A percentile compares a stretch with the other conserved stretches of the same genome.
Conservation (phyloP, 83 land plant genomes). For the Picea abies region DNA sequence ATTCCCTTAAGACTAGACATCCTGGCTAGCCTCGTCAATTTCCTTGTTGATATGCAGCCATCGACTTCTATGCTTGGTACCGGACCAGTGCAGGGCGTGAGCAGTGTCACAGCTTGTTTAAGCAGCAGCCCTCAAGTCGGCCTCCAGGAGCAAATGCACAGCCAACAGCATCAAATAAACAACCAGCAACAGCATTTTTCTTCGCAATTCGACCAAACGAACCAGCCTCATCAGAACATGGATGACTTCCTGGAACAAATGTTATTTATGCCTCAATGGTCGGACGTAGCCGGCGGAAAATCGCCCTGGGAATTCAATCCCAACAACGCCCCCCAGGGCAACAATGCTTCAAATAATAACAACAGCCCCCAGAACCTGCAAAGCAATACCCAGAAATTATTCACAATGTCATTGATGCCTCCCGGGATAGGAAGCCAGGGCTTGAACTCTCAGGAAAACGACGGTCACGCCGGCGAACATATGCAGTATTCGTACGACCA, state of each 20-base stretch:
- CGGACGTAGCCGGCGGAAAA: constrained; percentile 16
- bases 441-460: background rate
- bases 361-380: constrained; percentile 1
- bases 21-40: constrained; percentile 16
- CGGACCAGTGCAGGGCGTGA: constrained; percentile 11
- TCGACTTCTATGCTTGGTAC: constrained; percentile 16
- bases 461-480: constrained; percentile 13
- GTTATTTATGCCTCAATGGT: constrained; percentile 52
- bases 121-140: constrained; percentile 9
- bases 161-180: constrained; percentile 5
- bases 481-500: constrained; percentile 32
- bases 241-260: constrained; percentile 80
- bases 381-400: constrained; percentile 10
- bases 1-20: background rate
- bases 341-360: background rate
- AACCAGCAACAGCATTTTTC: constrained; percentile 14
- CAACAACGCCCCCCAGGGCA: background rate
- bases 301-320: constrained; percentile 22
- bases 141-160: constrained; percentile 14
- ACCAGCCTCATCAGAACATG: background rate
- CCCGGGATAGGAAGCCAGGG: background rate
- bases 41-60: constrained; percentile 18
- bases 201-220: constrained; percentile 3
- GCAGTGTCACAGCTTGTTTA: constrained; percentile 9
- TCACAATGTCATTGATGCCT: constrained; percentile 19